Percentiles rank a stretch among this genome's conserved stretches.
Evolutionary conservation across 192 early-diverging fungal species (phyloP).

Genomic region (Bifiguratus adelaidae): DNA sequence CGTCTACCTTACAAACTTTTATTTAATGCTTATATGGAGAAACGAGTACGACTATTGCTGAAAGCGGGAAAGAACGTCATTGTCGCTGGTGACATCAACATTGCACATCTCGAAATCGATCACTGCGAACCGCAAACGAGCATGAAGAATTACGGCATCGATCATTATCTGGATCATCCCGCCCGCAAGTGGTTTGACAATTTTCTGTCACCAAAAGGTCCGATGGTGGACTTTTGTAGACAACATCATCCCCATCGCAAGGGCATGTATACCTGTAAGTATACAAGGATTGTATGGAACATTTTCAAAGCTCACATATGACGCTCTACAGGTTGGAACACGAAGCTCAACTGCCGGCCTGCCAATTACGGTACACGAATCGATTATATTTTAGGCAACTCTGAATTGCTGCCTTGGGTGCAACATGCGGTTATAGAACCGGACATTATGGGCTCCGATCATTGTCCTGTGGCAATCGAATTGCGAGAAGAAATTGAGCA

Average conservation of each 20-base stretch:
- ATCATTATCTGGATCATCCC: conserved; percentile 40
- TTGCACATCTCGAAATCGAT: conserved; percentile 49
- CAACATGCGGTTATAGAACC: conserved; percentile 43
- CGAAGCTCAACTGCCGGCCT: conserved; percentile 27
- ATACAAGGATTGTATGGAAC: neutral
- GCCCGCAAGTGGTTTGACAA: conserved; percentile 55
- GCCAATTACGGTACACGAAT: conserved; percentile 52
- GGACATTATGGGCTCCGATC: conserved; percentile 63
- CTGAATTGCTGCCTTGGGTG: conserved; percentile 44
- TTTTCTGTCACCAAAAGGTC: conserved; percentile 43
- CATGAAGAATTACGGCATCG: conserved; percentile 37
- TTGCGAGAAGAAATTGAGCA: conserved; percentile 6
- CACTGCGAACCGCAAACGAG: conserved; percentile 58
- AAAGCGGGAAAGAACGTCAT: conserved; percentile 42
- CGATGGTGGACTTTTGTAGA: conserved; percentile 56
- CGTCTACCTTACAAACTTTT: conserved; percentile 40
- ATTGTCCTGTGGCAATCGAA: conserved; percentile 60
- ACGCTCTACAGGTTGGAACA: conserved; percentile 58
- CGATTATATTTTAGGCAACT: conserved; percentile 58
- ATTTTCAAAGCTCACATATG: neutral
- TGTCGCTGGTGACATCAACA: conserved; percentile 59
- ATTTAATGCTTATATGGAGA: conserved; percentile 31
- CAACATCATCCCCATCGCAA: conserved; percentile 40
- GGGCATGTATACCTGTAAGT: conserved; percentile 42
- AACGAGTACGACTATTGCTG: conserved; percentile 33